These are phyloP conservation scores for Hordeum vulgare DNA, from an alignment of 176 grass and related monocot species.

Conservation along the genomic window MorexV3_pseudomolecules_assembly NC_058519.1:66095825-66096324, in stretches of 20 bases:
- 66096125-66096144: not conserved
- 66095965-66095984: conserved; percentile 37
- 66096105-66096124: conserved; percentile 6
- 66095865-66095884: not conserved
- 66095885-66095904: conserved; percentile 47
- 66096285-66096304: conserved; percentile 9
- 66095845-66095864: not conserved
- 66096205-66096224: not conserved
- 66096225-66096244: conserved; percentile 38
- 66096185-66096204: not conserved
- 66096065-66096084: conserved; percentile 42
- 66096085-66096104: conserved; percentile 16
- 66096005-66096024: conserved; percentile 41
- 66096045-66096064: conserved; percentile 72
- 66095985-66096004: conserved; percentile 60
- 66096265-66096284: conserved; percentile 39
- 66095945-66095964: conserved; percentile 31
- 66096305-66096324: conserved; percentile 28
- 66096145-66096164: conserved; percentile 25
- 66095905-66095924: conserved; percentile 27
- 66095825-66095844: not conserved
- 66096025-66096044: conserved; percentile 29
- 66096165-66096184: conserved; percentile 45
- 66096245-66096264: conserved; percentile 47
- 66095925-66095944: not conserved